Evolutionary conservation across 2,329 filamentous ascomycete species (phyloP).

Genomic region (Purpureocillium takamizusanense): DNA sequence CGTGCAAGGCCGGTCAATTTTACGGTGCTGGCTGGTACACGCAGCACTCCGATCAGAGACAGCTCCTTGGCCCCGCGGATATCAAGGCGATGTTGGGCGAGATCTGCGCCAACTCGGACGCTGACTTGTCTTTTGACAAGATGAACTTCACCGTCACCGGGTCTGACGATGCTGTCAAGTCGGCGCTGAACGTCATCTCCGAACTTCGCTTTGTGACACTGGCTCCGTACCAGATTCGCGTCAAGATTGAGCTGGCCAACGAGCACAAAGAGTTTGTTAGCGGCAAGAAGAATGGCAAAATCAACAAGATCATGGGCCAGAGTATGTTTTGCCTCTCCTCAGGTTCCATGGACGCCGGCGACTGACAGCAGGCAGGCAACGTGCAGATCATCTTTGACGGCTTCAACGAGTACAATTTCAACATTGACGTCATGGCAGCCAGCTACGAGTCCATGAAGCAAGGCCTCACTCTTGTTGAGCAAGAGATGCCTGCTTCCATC

Average conservation of each 20-base stretch:
- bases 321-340: conserved; percentile 36
- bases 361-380: conserved; percentile 47
- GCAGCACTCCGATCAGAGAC: conserved; percentile 61
- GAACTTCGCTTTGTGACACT: conserved; percentile 84
- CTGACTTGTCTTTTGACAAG: conserved; percentile 91
- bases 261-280: conserved; percentile 99
- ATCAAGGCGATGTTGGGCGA: conserved; percentile 87
- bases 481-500: conserved; percentile 98
- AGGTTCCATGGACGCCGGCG: too few species aligned
- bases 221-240: conserved; percentile 83
- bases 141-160: conserved; percentile 89
- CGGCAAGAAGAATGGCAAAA: conserved; percentile 99
- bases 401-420: conserved; percentile 99
- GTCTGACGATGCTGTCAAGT: conserved; percentile 92
- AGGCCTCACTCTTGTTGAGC: conserved; percentile 84
- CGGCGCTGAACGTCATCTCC: conserved; percentile 87
- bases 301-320: conserved; percentile 99
- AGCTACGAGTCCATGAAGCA: conserved; percentile 93
- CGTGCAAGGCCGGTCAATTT: conserved; percentile 75
- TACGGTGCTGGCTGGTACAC: conserved; percentile 97
- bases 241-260: conserved; percentile 97
- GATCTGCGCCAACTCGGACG: conserved; percentile 92
- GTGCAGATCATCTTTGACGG: conserved; percentile 99
- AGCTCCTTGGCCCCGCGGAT: conserved; percentile 57
- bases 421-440: conserved; percentile 91